Conservation (phyloP, 2,329 filamentous ascomycete species). For the Talaromyces sp. region DNA sequence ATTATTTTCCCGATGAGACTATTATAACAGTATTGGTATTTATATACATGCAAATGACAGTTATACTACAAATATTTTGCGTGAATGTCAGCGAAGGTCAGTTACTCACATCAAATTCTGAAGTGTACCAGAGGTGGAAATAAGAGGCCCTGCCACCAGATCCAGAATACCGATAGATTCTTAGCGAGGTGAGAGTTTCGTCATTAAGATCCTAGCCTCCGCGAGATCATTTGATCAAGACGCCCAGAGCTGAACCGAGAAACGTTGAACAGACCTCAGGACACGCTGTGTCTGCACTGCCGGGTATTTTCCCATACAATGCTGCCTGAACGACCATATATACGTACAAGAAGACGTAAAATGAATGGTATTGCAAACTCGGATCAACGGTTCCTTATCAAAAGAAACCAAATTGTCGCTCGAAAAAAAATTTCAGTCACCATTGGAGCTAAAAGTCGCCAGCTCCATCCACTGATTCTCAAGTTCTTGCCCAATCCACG, state of each 20-base stretch:
- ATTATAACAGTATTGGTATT: neutral
- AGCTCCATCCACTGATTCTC: conserved; percentile 25
- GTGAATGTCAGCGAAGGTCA: neutral
- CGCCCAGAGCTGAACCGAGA: neutral
- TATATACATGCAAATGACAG: neutral
- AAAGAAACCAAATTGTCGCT: neutral
- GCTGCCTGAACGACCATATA: neutral
- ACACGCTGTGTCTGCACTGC: neutral
- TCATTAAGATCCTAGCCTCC: no score
- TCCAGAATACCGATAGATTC: neutral
- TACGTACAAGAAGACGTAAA: neutral
- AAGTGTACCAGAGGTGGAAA: neutral
- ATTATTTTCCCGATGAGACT: neutral
- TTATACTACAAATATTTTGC: neutral
- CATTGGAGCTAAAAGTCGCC: neutral
- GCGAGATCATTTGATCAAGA: neutral
- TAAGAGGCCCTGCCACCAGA: neutral
- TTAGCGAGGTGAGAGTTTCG: neutral
- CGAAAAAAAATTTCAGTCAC: neutral
- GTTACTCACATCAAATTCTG: neutral
- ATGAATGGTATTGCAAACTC: neutral
- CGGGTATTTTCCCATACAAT: neutral
- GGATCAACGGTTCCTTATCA: neutral
- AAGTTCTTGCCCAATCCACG: conserved; percentile 24
- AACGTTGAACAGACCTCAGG: neutral